These are phyloP conservation scores for Pichia paraexigua DNA, from an alignment of 805 yeast genomes.

Conservation along the genomic window DNA sequence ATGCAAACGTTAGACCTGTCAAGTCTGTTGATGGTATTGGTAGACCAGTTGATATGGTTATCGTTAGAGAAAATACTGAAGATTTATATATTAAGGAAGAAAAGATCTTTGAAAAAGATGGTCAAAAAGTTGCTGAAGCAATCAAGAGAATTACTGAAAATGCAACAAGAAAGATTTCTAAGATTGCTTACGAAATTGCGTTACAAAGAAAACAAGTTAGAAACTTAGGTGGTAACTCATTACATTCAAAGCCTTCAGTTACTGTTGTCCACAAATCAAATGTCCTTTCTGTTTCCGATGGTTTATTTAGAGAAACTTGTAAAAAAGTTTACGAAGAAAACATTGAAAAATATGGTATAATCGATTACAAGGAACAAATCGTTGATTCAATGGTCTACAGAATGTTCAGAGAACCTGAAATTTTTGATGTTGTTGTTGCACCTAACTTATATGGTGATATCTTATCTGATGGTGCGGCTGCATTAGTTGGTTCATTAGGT, in stretches of 20 bases:
- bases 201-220: conserved; percentile 80
- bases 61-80: conserved; percentile 98
- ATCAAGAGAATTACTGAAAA: conserved; percentile 89
- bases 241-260: conserved; percentile 51
- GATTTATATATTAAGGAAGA: conserved; percentile 96
- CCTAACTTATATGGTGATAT: conserved; percentile 98
- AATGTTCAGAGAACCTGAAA: conserved; percentile 96
- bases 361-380: conserved; percentile 85
- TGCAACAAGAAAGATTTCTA: conserved; percentile 81
- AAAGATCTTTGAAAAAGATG: conserved; percentile 65
- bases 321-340: conserved; percentile 51
- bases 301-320: conserved; percentile 88
- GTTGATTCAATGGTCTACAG: conserved; percentile 99
- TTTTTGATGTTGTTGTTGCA: conserved; percentile 96
- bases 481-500: conserved; percentile 94
- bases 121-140: conserved; percentile 91
- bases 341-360: conserved; percentile 46
- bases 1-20: conserved; percentile 97
- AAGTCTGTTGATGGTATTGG: conserved; percentile 83
- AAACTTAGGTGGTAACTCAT: conserved; percentile 47
- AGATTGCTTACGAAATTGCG: conserved; percentile 89
- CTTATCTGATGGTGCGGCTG: conserved; percentile 96
- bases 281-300: conserved; percentile 87
- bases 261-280: conserved; percentile 97
- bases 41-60: conserved; percentile 92